Base-by-base conservation (phyloP, 2,329 filamentous ascomycete genomes). In the Ustulina deusta region DNA sequence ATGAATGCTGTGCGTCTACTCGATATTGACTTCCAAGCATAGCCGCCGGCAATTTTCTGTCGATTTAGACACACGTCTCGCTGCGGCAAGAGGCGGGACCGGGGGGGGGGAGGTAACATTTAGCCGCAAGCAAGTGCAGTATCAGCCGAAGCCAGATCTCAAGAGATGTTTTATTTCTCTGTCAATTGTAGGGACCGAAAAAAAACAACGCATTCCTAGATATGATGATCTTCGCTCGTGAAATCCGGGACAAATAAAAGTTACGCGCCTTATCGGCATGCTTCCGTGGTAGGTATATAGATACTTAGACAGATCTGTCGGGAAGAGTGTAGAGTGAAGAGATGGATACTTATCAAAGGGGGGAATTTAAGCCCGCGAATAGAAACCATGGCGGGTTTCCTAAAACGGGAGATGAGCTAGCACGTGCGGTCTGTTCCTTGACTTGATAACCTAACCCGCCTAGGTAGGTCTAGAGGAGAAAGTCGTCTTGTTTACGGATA, bases 71-170 rank as follows among this genome's bases (percentile, higher is more conserved):
- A 55, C 29, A 55, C 15, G 15, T 25, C 64, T 61, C 42, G 34
- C 54, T 67, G 32, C 52, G 34, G 40, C 44, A 42, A 46, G 29
- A 17, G 27, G 27, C 54, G 46, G 42, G 25, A 42, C 22, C 49
- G 44, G 46, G 58, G 34, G 44, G 46, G 58, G 34, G 48, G 46
- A 57, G 44, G 34, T 34, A 51, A 59, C 40, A 68, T 68, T 68
- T 68, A 68, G 66, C 66, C 66, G 66, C 52, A 65, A 65, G 46
- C 6, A 17, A 36, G 15, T 58, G 48, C 51, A 62, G 56, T 63
- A 59, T 66, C 66, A 58, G 54, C 66, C 62, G 54, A 61, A 32
- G 52, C 29, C 32, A 54, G 15, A 46, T 36, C 22, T 36, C 36
- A 29, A 52, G 13, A 32, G 13, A 49, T 34, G 10, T 22, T 38